A percentile compares a stretch with the other conserved stretches of the same genome.
These are phyloP conservation scores for Sporothrix euskadiensis DNA, from an alignment of 2,329 filamentous ascomycete genomes.

Conservation along the genomic window DNA sequence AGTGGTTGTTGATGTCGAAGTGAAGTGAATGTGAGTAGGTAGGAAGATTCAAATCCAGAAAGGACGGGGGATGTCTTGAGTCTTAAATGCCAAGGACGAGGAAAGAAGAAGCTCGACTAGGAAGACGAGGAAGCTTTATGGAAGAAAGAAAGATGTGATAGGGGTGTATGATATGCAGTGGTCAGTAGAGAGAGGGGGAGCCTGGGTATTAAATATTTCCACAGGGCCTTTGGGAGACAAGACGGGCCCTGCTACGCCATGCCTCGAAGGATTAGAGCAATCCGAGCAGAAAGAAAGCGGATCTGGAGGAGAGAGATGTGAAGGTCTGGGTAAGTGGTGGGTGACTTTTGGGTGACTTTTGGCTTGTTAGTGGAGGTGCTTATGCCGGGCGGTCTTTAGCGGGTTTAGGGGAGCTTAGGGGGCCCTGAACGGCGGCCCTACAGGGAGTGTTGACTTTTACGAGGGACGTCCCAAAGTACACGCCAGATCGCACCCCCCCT, in stretches of 20 bases:
- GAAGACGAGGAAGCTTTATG: background rate
- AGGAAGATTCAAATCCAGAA: background rate
- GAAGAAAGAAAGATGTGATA: background rate
- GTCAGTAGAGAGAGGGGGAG: constrained; percentile 9
- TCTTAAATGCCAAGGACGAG: constrained; percentile 17
- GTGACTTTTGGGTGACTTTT: background rate
- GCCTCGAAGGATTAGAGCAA: constrained; percentile 1
- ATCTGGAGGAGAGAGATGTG: constrained; percentile 12
- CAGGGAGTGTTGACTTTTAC: constrained; percentile 15
- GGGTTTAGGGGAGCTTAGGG: background rate
- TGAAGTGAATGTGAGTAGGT: constrained; percentile 1
- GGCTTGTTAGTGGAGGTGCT: constrained; percentile 5
- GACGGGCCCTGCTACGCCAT: constrained; percentile 17
- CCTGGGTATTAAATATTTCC: constrained; percentile 31
- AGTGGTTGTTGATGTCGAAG: constrained; percentile 2
- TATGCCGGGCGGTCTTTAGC: background rate
- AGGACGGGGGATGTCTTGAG: constrained; percentile 17
- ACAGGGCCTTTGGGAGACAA: background rate
- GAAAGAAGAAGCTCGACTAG: background rate
- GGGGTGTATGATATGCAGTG: background rate
- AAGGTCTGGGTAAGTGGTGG: background rate
- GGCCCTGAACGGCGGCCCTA: constrained; percentile 1
- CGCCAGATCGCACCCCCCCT: background rate
- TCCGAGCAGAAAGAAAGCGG: constrained; percentile 7
- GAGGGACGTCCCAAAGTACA: background rate